Base-by-base conservation (phyloP, 345 rosid genomes). In the Crucihimalaya himalaica region DNA sequence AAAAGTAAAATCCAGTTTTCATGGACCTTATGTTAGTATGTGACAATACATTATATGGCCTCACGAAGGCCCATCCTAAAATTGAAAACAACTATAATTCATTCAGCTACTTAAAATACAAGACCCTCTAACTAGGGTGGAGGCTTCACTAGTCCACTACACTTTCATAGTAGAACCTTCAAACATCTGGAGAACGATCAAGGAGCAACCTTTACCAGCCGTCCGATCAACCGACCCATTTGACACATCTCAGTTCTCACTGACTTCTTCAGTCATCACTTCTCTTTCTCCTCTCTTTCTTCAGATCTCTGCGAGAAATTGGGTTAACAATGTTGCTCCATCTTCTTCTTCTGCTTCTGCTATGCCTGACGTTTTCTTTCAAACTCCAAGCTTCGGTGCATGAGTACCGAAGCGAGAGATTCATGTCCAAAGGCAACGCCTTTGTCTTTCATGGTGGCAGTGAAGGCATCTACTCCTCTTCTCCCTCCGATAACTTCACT, bases 371-470 rank as follows among this genome's bases (percentile, higher is more conserved):
- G 0, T 64, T 61, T 66, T 37, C 75, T 29, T 21, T 72, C 39
- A 61, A n/a, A 61, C 67, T 66, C 32, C 79, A 87, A 70, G 96
- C 89, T 43, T 95, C 98, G 47, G 86, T 95, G 74, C 98, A 95
- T 53, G 94, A 90, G 82, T 95, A 95, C 80, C 85, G 63, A 37
- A 87, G 79, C 27, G 92, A 87, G 59, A 86, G 68, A 68, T 95
- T 95, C 82, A 85, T 83, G 28, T 62, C 84, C 29, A 95, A 85
- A 86, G 99, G 99, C 46, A 90, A 92, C 80, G 98, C 98, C 53
- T 92, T 84, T 76, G 90, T 92, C 51, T 85, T 95, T 75, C 96
- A 95, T 75, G 99, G 96, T 6, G 97, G 99, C 57, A 95, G 91
- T 59, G 99, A 95, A 79, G 96, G 97, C 74, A 87, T 95, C 75